Percentiles rank a stretch among this genome's conserved stretches.
phyloP scores from a whole-genome alignment of 1,284 basidiomycete genomes.

The Limonomyces culmigenus region DNA sequence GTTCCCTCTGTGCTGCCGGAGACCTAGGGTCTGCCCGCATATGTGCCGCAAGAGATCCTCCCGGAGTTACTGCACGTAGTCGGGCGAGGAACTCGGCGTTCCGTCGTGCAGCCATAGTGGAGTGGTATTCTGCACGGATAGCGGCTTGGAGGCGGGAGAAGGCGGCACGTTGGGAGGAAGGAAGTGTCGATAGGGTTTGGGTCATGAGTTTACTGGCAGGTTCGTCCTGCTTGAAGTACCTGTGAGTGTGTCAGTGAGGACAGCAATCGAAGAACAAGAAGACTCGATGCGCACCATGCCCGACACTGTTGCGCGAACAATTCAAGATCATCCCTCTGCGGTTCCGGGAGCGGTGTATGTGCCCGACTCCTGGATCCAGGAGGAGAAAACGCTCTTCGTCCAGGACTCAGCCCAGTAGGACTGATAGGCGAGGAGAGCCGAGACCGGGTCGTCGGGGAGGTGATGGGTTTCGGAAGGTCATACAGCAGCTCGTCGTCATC shows the following conservation, averaged over 20 bases:
- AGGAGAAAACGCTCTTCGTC: no score
- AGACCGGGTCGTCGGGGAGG: no score
- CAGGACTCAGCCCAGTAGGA: no score
- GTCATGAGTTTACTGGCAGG: conserved; percentile 57
- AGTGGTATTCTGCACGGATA: conserved; percentile 60
- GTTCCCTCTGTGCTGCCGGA: conserved; percentile 50
- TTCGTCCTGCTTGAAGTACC: conserved; percentile 69
- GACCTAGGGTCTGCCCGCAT: conserved; percentile 44
- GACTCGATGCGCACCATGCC: conserved; percentile 37
- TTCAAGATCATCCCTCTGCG: conserved; percentile 43
- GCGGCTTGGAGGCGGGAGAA: conserved; percentile 62
- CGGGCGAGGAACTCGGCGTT: conserved; percentile 66
- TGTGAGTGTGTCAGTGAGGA: conserved; percentile 13
- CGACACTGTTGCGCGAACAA: conserved; percentile 56
- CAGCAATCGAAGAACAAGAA: conserved; percentile 4
- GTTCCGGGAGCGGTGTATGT: no score
- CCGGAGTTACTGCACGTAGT: conserved; percentile 50
- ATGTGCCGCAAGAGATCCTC: conserved; percentile 54
- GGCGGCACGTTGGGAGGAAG: conserved; percentile 59
- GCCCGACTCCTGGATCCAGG: no score
- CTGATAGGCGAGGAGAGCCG: no score
- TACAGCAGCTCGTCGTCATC: no score
- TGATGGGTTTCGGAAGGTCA: no score
- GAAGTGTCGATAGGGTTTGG: conserved; percentile 56
- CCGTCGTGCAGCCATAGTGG: conserved; percentile 46